Percentiles rank a stretch among this genome's conserved stretches.
Conservation (phyloP, 352 stramenopile genomes). For the Blastocystis sp. region DNA sequence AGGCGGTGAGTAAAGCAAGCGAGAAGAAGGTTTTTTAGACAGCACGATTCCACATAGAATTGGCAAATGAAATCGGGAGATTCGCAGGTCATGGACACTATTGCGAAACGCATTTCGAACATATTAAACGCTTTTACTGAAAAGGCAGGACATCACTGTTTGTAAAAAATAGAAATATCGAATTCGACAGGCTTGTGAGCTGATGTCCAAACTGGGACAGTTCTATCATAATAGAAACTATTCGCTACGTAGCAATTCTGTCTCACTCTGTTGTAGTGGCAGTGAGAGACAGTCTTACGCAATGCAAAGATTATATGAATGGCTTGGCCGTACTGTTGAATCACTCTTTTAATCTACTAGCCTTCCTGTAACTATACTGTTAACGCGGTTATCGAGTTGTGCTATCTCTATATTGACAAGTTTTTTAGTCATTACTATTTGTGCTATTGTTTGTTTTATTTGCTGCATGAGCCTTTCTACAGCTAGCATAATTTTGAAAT, state of each 20-base stretch:
- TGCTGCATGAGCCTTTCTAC: neutral
- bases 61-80: slow-evolving; percentile 47
- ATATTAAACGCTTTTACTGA: neutral
- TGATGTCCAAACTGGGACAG: slow-evolving; percentile 14
- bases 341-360: neutral
- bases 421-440: neutral
- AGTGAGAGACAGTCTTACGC: neutral
- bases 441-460: neutral
- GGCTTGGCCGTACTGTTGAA: neutral
- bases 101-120: neutral
- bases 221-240: neutral
- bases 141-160: neutral
- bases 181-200: neutral
- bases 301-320: slow-evolving; percentile 1
- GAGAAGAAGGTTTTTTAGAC: neutral
- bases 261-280: neutral
- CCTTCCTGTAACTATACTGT: neutral
- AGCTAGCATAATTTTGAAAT: too few relatives aligned
- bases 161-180: neutral
- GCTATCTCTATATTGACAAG: neutral
- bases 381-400: neutral
- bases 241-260: neutral
- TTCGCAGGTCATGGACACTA: neutral
- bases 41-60: neutral
- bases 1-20: neutral